Evolutionary conservation across 495 filamentous ascomycete genomes (phyloP).

Genomic region (Neurospora intermedia): DNA sequence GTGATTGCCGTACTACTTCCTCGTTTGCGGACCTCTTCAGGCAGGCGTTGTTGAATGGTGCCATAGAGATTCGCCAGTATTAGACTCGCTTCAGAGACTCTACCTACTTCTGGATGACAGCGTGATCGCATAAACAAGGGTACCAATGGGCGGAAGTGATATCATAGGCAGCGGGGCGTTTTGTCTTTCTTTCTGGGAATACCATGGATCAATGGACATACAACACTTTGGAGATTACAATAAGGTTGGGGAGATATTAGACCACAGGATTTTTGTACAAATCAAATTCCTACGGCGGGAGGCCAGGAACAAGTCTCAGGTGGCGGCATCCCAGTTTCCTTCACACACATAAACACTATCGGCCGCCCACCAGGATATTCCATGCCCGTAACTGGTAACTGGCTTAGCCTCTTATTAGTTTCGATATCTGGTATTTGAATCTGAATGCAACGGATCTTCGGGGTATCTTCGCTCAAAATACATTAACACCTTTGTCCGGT

Average conservation of each 20-base stretch:
- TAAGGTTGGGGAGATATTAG: not conserved
- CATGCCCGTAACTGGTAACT: not conserved
- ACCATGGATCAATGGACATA: not conserved
- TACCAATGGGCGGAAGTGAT: not conserved
- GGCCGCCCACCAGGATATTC: no score
- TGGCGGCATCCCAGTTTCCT: not conserved
- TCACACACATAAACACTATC: not conserved
- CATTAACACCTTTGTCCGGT: not conserved
- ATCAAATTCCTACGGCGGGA: not conserved
- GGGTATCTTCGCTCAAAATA: not conserved
- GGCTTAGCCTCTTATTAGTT: not conserved
- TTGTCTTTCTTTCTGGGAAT: not conserved
- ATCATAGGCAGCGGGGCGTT: not conserved
- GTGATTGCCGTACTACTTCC: conserved; percentile 36
- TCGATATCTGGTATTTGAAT: not conserved
- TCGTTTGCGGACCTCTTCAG: conserved; percentile 28
- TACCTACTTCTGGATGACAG: not conserved
- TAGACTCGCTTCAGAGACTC: not conserved
- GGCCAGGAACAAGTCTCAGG: not conserved
- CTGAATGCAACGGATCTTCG: not conserved
- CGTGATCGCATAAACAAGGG: not conserved
- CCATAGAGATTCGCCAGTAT: not conserved
- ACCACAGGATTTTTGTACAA: not conserved
- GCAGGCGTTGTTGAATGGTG: conserved; percentile 18
- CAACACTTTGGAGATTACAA: not conserved